Evolutionary conservation across 2,329 filamentous ascomycete species (phyloP).

Genomic region (Paracamarosporium sp.): DNA sequence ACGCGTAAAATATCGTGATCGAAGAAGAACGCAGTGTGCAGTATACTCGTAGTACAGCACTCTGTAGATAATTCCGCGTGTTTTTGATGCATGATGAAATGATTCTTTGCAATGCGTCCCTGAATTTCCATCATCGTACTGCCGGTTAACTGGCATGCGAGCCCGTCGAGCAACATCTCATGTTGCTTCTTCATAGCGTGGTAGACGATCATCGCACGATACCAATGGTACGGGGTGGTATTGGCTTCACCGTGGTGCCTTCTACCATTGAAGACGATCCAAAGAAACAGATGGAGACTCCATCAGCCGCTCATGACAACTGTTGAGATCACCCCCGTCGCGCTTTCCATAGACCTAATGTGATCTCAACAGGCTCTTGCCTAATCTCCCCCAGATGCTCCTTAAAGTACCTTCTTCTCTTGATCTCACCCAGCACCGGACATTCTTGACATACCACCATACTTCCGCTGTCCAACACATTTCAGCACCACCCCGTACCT

Average conservation of each 20-base stretch:
- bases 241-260: not conserved
- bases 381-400: not conserved
- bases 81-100: too few relatives aligned
- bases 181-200: not conserved
- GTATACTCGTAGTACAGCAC: too few relatives aligned
- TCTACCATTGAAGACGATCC: too few relatives aligned
- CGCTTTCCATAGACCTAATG: not conserved
- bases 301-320: not conserved
- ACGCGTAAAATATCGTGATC: too few relatives aligned
- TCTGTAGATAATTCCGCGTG: too few relatives aligned
- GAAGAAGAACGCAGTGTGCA: too few relatives aligned
- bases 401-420: not conserved
- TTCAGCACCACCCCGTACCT: not conserved
- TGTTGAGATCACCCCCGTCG: not conserved
- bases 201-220: too few relatives aligned
- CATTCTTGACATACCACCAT: not conserved
- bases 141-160: not conserved
- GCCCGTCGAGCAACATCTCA: not conserved
- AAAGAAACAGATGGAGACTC: too few relatives aligned
- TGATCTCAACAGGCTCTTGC: not conserved
- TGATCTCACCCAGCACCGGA: not conserved
- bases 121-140: too few relatives aligned
- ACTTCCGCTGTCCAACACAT: not conserved
- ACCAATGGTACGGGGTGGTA: not conserved
- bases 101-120: not conserved